phyloP scores from a whole-genome alignment of 805 yeast species.

The Candida ipomoeae region DNA sequence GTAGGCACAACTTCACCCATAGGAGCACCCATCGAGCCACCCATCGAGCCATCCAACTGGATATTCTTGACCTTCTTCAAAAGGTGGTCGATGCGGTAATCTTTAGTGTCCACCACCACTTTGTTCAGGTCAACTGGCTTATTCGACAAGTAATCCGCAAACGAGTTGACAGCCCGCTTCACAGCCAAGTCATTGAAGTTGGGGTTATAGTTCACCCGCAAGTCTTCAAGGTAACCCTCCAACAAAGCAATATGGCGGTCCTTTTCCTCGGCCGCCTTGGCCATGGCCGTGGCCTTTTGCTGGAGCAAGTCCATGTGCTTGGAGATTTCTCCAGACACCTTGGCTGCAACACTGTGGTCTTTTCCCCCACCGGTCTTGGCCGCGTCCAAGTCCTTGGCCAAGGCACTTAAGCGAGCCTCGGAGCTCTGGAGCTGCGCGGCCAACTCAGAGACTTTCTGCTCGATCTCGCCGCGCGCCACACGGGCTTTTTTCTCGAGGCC shows the following conservation, averaged over 20 bases:
- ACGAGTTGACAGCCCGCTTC: slow-evolving; percentile 60
- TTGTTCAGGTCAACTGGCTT: slow-evolving; percentile 14
- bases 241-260: slow-evolving; percentile 19
- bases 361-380: not conserved
- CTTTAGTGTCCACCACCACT: not conserved
- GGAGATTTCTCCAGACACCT: not conserved
- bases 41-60: not conserved
- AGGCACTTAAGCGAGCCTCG: not conserved
- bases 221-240: slow-evolving; percentile 44
- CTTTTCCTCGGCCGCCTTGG: not conserved
- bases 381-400: not conserved
- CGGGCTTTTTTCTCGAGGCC: slow-evolving; percentile 23
- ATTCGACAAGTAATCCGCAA: slow-evolving; percentile 45
- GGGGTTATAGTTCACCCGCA: slow-evolving; percentile 65
- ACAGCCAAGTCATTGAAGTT: slow-evolving; percentile 87
- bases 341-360: not conserved
- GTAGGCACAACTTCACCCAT: slow-evolving; percentile 1
- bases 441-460: slow-evolving; percentile 1
- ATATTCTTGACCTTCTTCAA: not conserved
- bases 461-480: slow-evolving; percentile 14
- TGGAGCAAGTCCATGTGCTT: not conserved
- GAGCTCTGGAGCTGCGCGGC: slow-evolving; percentile 2
- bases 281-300: slow-evolving; percentile 1
- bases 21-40: not conserved
- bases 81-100: not conserved